Evolutionary conservation across 495 filamentous ascomycete species (phyloP).

Genomic region (Podospora didyma): DNA sequence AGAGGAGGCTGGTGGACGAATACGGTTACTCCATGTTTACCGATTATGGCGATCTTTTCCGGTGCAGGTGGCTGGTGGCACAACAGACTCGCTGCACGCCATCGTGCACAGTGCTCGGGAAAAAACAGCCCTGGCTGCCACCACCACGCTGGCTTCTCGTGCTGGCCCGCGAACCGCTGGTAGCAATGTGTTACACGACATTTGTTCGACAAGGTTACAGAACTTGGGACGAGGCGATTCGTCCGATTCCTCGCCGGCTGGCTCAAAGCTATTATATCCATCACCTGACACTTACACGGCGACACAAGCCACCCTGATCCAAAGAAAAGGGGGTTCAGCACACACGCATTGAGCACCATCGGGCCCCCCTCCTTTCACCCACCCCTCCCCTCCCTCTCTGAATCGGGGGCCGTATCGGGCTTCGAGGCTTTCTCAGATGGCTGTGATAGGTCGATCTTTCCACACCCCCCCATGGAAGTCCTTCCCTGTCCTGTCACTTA

Average conservation of each 20-base stretch:
- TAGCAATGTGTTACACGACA: neutral
- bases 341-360: too few species aligned
- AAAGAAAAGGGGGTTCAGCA: too few species aligned
- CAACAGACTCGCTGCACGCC: constrained; percentile 2
- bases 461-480: neutral
- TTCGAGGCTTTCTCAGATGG: neutral
- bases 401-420: neutral
- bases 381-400: too few species aligned
- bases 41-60: too few species aligned
- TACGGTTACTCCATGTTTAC: neutral
- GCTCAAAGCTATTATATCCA: too few species aligned
- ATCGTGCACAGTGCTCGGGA: neutral
- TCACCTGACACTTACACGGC: too few species aligned
- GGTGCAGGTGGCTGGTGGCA: neutral
- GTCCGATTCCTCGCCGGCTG: too few species aligned
- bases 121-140: neutral
- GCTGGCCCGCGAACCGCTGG: neutral
- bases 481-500: too few species aligned
- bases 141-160: neutral
- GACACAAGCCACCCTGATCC: too few species aligned
- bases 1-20: neutral
- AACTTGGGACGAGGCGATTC: neutral
- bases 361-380: too few species aligned
- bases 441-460: neutral
- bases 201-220: neutral